phyloP scores from a whole-genome alignment of 495 filamentous ascomycete genomes.

The Aspergillus sclerotiicarbonarius region DNA sequence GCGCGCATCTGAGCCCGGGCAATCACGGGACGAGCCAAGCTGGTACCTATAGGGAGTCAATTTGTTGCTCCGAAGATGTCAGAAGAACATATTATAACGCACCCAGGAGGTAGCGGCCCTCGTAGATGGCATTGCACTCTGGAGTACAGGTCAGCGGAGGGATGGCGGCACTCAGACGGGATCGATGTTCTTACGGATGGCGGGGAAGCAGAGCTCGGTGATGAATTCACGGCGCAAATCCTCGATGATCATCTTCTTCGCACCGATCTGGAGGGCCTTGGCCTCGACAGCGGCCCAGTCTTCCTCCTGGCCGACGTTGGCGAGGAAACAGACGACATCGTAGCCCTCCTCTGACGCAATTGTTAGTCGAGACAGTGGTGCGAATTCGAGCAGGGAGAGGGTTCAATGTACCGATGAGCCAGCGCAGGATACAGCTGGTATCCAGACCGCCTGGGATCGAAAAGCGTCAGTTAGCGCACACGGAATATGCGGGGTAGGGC shows the following conservation, averaged over 20 bases:
- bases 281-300: constrained; percentile 19
- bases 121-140: constrained; percentile 80
- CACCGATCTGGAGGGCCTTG: constrained; percentile 19
- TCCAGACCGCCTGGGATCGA: constrained; percentile 13
- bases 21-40: constrained; percentile 84
- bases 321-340: constrained; percentile 19
- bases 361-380: constrained; percentile 4
- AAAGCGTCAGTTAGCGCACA: constrained; percentile 1
- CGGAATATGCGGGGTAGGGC: not conserved
- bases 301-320: constrained; percentile 20
- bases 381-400: no score
- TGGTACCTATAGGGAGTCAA: constrained; percentile 61
- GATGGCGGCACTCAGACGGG: not conserved
- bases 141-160: not conserved
- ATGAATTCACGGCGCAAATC: constrained; percentile 60
- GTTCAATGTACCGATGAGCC: constrained; percentile 15
- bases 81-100: constrained; percentile 15
- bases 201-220: constrained; percentile 82
- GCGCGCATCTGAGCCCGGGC: constrained; percentile 76
- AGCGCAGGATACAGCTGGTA: constrained; percentile 19
- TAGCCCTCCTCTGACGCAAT: constrained; percentile 14
- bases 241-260: constrained; percentile 20
- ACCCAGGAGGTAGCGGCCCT: constrained; percentile 77
- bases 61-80: constrained; percentile 57
- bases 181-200: constrained; percentile 46